These are phyloP conservation scores for Leccinum pachyderme DNA, from an alignment of 1,284 basidiomycete genomes.

Conservation along the genomic window DNA sequence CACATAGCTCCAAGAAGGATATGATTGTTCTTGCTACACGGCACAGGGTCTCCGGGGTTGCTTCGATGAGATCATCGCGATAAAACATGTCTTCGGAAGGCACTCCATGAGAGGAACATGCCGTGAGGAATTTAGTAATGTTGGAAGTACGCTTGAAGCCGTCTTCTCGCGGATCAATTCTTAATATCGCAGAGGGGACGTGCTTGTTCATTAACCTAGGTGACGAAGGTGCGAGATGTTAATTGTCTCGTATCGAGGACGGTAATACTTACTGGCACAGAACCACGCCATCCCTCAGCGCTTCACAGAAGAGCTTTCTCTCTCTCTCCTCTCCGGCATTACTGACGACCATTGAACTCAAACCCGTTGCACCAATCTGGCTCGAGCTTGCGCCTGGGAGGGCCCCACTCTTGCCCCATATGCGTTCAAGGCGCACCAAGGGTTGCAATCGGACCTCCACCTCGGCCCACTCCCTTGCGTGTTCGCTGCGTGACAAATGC, in stretches of 20 bases:
- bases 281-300: constrained; percentile 79
- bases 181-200: constrained; percentile 56
- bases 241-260: neutral
- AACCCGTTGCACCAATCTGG: constrained; percentile 37
- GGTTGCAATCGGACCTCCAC: constrained; percentile 65
- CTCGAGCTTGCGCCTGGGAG: constrained; percentile 40
- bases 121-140: constrained; percentile 70
- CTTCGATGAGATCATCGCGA: constrained; percentile 65
- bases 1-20: constrained; percentile 60
- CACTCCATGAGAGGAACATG: constrained; percentile 64
- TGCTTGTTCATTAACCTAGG: constrained; percentile 73
- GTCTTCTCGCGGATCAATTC: constrained; percentile 67
- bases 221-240: neutral
- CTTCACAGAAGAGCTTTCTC: constrained; percentile 66
- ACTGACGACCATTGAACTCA: constrained; percentile 41
- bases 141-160: constrained; percentile 64
- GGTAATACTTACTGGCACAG: constrained; percentile 73
- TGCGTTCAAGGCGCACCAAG: constrained; percentile 64
- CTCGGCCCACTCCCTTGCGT: constrained; percentile 62
- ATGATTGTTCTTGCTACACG: constrained; percentile 69
- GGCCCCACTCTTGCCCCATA: constrained; percentile 60
- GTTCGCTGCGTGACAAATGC: constrained; percentile 48
- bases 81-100: constrained; percentile 63
- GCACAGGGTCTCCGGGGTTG: constrained; percentile 55
- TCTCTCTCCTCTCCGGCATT: constrained; percentile 71